A percentile compares a stretch with the other conserved stretches of the same genome.
These are phyloP conservation scores for Penicillium odoratum DNA, from an alignment of 495 filamentous ascomycete species.

Conservation along the genomic window DNA sequence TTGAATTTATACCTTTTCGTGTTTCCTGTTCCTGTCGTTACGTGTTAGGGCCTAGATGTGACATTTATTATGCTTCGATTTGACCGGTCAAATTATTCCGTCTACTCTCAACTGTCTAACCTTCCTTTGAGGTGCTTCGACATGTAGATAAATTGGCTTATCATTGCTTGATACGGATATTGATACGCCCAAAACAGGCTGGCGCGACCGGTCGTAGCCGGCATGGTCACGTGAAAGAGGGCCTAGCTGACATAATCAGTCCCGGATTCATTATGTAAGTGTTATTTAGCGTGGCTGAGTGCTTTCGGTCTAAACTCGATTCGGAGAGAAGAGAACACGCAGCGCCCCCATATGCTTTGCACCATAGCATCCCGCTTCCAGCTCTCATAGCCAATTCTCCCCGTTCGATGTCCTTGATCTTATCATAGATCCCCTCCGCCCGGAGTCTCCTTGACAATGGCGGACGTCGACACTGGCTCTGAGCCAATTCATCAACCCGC, in stretches of 20 bases:
- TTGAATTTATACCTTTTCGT: not conserved
- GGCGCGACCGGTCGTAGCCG: not conserved
- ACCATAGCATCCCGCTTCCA: not conserved
- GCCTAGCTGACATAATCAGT: not conserved
- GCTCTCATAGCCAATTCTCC: not conserved
- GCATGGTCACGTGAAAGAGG: not conserved
- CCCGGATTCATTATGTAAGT: not conserved
- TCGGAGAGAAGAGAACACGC: constrained; percentile 25
- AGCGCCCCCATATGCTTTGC: constrained; percentile 11
- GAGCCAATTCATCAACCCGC: constrained; percentile 32
- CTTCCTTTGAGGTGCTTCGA: not conserved
- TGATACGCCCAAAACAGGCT: constrained; percentile 1
- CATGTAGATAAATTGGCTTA: not conserved
- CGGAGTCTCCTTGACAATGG: constrained; percentile 47
- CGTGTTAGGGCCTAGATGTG: not conserved
- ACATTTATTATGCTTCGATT: not conserved
- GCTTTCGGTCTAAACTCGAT: constrained; percentile 20
- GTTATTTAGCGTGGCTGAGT: constrained; percentile 13
- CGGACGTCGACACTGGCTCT: constrained; percentile 45
- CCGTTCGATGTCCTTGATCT: constrained; percentile 37
- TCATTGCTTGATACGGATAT: not conserved
- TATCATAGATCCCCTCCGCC: constrained; percentile 29
- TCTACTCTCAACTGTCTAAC: not conserved
- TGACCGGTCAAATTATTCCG: not conserved
- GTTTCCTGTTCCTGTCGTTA: not conserved